Evolutionary conservation across 192 early-diverging fungal species (phyloP).

Genomic region (Piromyces sp.): DNA sequence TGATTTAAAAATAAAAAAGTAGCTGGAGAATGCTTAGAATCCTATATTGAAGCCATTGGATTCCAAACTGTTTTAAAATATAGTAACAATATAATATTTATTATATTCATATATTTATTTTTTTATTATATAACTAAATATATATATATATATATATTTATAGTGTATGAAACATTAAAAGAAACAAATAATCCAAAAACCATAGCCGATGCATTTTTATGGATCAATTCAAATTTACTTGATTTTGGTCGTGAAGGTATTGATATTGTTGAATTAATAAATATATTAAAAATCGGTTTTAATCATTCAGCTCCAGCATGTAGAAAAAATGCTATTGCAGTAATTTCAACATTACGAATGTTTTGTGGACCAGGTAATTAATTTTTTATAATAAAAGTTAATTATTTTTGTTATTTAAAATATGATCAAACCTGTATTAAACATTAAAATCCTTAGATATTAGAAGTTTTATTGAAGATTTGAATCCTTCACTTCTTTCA

Average conservation of each 20-base stretch:
- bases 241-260: conserved; percentile 83
- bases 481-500: conserved; percentile 62
- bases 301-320: conserved; percentile 71
- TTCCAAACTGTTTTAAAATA: conserved; percentile 68
- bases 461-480: conserved; percentile 68
- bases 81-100: conserved; percentile 8
- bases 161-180: conserved; percentile 53
- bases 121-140: too few species aligned
- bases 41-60: conserved; percentile 55
- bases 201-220: conserved; percentile 64
- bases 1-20: conserved; percentile 84
- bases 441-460: conserved; percentile 40
- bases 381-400: too few species aligned
- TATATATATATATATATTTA: too few species aligned
- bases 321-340: conserved; percentile 55
- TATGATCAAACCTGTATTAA: too few species aligned
- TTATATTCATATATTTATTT: background rate
- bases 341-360: conserved; percentile 64
- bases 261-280: conserved; percentile 56
- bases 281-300: conserved; percentile 64
- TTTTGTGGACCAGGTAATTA: conserved; percentile 58
- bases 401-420: too few species aligned
- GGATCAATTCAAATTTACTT: conserved; percentile 66
- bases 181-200: conserved; percentile 81
- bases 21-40: conserved; percentile 58